A percentile compares a stretch with the other conserved stretches of the same genome.
Conservation (phyloP, 805 yeast genomes). For the Cyberlindnera xishuangbannaensis region DNA sequence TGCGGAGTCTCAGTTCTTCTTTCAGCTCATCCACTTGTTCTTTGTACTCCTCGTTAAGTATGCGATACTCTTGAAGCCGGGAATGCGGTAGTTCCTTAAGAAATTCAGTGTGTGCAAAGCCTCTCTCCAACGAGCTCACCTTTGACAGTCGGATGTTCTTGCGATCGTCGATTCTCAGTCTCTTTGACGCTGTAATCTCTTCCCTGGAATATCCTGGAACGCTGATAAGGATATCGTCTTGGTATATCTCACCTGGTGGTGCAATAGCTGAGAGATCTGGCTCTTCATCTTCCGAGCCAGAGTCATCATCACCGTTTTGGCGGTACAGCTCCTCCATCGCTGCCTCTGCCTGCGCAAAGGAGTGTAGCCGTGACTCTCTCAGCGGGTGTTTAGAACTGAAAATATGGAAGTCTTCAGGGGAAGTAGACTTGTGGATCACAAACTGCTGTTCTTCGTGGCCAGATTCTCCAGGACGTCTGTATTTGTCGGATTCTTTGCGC, state of each 20-base stretch:
- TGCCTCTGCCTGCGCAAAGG: constrained; percentile 21
- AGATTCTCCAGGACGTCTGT: constrained; percentile 8
- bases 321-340: constrained; percentile 22
- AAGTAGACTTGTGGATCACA: constrained; percentile 24
- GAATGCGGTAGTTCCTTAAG: constrained; percentile 12
- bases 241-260: constrained; percentile 9
- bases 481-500: constrained; percentile 24
- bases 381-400: constrained; percentile 21
- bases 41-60: constrained; percentile 16
- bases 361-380: constrained; percentile 22
- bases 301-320: constrained; percentile 19
- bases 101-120: constrained; percentile 15
- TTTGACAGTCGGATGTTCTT: constrained; percentile 21
- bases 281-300: constrained; percentile 25
- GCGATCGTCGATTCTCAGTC: constrained; percentile 19
- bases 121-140: constrained; percentile 20
- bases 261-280: constrained; percentile 22
- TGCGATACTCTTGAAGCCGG: constrained; percentile 16
- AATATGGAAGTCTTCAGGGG: constrained; percentile 22
- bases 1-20: constrained; percentile 4
- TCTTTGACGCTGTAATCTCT: constrained; percentile 22
- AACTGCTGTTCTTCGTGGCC: constrained; percentile 13
- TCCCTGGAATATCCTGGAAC: constrained; percentile 25
- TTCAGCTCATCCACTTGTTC: constrained; percentile 5
- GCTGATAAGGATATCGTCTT: constrained; percentile 23